Conservation (phyloP, 2,329 filamentous ascomycete genomes). For the Ampelomyces quisqualis region DNA sequence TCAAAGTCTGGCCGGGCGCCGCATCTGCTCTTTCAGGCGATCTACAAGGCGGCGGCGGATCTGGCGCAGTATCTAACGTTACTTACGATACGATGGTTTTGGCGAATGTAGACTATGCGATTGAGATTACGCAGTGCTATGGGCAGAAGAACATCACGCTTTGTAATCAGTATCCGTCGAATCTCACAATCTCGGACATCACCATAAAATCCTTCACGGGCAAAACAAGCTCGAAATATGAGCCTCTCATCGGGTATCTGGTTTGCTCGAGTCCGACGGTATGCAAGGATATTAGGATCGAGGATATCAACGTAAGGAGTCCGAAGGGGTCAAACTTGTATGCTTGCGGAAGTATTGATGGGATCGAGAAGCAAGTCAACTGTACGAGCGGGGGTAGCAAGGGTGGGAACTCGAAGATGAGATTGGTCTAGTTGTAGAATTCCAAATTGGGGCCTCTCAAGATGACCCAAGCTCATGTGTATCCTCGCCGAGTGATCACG, state of each 20-base stretch:
- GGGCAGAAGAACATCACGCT: constrained; percentile 62
- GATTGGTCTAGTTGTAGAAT: not conserved
- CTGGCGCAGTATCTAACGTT: constrained; percentile 63
- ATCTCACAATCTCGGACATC: constrained; percentile 57
- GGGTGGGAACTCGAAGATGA: constrained; percentile 22
- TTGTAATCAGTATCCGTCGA: constrained; percentile 60
- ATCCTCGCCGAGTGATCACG: no score
- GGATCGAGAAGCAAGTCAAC: constrained; percentile 34
- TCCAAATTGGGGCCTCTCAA: not conserved
- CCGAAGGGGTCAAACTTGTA: constrained; percentile 50
- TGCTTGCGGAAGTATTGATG: constrained; percentile 47
- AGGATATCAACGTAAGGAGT: constrained; percentile 48
- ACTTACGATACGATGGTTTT: constrained; percentile 65
- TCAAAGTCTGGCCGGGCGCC: constrained; percentile 71
- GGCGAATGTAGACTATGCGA: constrained; percentile 64
- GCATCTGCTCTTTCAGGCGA: constrained; percentile 58
- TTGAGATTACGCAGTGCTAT: constrained; percentile 67
- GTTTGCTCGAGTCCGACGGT: constrained; percentile 50
- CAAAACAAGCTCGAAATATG: constrained; percentile 51
- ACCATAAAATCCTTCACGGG: constrained; percentile 59
- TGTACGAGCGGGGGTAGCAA: constrained; percentile 24
- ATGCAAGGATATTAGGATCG: constrained; percentile 52
- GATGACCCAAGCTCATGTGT: no score
- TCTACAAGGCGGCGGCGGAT: constrained; percentile 65
- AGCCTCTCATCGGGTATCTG: constrained; percentile 47